phyloP scores from a whole-genome alignment of 2,329 filamentous ascomycete genomes.

The Exophiala dermatitidis region DNA sequence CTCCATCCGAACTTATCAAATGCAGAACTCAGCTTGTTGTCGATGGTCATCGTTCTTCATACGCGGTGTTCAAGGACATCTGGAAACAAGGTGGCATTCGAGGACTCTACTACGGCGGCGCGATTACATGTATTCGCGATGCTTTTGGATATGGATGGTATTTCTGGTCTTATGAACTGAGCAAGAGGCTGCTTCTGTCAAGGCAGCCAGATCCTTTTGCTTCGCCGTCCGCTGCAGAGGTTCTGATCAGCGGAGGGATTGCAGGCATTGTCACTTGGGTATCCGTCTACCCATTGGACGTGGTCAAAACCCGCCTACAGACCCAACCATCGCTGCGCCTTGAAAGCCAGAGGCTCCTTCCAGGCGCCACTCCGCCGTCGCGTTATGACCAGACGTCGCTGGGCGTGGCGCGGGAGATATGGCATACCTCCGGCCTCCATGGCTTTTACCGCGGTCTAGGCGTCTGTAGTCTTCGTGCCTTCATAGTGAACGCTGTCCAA shows the following conservation, averaged over 20 bases:
- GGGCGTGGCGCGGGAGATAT: slow-evolving; percentile 59
- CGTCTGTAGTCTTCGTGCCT: slow-evolving; percentile 77
- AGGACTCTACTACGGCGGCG: slow-evolving; percentile 75
- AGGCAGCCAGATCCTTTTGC: slow-evolving; percentile 26
- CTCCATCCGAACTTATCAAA: slow-evolving; percentile 86
- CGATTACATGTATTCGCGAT: slow-evolving; percentile 74
- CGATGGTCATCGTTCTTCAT: slow-evolving; percentile 48
- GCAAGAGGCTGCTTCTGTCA: slow-evolving; percentile 52
- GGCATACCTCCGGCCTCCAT: slow-evolving; percentile 53
- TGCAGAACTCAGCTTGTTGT: slow-evolving; percentile 69
- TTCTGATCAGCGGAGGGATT: slow-evolving; percentile 75
- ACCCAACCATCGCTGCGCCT: slow-evolving; percentile 47
- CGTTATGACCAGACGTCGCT: slow-evolving; percentile 44
- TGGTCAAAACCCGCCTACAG: slow-evolving; percentile 89
- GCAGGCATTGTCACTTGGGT: slow-evolving; percentile 85
- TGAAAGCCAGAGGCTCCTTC: slow-evolving; percentile 23
- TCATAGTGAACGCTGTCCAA: slow-evolving; percentile 85
- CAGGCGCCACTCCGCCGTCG: slow-evolving; percentile 26
- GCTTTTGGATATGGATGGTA: slow-evolving; percentile 95
- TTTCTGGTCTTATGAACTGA: slow-evolving; percentile 87
- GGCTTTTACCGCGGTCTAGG: slow-evolving; percentile 68
- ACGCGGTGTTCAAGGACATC: slow-evolving; percentile 57
- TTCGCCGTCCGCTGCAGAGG: slow-evolving; percentile 48
- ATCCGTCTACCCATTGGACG: slow-evolving; percentile 83
- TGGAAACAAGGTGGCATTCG: slow-evolving; percentile 52